Conservation (phyloP, 2,329 filamentous ascomycete genomes). For the Huntiella abstrusa region DNA sequence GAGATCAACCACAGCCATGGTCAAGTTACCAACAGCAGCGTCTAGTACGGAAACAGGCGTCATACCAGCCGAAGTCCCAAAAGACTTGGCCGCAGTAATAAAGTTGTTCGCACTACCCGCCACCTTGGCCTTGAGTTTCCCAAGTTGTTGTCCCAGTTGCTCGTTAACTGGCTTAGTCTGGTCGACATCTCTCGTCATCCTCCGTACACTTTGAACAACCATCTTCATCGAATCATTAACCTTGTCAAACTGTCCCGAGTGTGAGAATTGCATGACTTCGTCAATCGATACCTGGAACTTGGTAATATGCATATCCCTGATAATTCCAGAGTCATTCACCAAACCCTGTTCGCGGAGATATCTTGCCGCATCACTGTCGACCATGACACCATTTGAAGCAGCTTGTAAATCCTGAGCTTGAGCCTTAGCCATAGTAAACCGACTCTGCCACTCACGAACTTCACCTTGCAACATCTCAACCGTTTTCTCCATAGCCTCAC, state of each 20-base stretch:
- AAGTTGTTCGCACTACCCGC: slow-evolving; percentile 91
- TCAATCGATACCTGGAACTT: slow-evolving; percentile 91
- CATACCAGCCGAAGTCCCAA: slow-evolving; percentile 61
- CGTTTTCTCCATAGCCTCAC: slow-evolving; percentile 57
- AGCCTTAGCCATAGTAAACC: slow-evolving; percentile 74
- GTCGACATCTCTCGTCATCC: slow-evolving; percentile 67
- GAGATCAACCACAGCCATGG: slow-evolving; percentile 69
- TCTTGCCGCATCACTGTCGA: slow-evolving; percentile 51
- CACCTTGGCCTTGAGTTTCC: slow-evolving; percentile 60
- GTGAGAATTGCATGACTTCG: slow-evolving; percentile 63
- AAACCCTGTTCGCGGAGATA: slow-evolving; percentile 49
- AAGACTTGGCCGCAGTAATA: slow-evolving; percentile 89
- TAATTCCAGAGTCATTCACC: slow-evolving; percentile 51
- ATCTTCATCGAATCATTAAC: slow-evolving; percentile 75
- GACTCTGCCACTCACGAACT: slow-evolving; percentile 73
- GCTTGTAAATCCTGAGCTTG: slow-evolving; percentile 67
- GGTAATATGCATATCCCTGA: slow-evolving; percentile 84
- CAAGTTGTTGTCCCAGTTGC: slow-evolving; percentile 35
- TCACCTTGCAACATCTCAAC: slow-evolving; percentile 65
- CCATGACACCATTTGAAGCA: slow-evolving; percentile 54
- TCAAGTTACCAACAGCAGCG: slow-evolving; percentile 79
- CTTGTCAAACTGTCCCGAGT: slow-evolving; percentile 51
- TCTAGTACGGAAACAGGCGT: slow-evolving; percentile 88
- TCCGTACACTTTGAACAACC: slow-evolving; percentile 64
- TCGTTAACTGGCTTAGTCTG: slow-evolving; percentile 35